Evolutionary conservation across 2,329 filamentous ascomycete genomes (phyloP), one percentile per base, ranked within the genome.

Genomic region (Diaporthe velutina): DNA sequence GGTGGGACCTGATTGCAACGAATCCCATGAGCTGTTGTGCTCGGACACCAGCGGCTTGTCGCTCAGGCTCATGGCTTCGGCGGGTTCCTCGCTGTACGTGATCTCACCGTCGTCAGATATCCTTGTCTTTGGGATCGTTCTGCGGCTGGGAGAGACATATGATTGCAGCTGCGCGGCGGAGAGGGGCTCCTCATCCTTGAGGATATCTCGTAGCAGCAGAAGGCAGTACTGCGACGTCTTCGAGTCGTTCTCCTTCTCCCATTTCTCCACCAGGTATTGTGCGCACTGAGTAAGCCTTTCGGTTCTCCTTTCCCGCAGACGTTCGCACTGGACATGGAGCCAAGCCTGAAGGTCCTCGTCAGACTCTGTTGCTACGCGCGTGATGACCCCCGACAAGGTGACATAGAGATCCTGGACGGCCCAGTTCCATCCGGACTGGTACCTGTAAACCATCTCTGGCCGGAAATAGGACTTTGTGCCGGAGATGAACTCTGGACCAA

Each of bases 21-120:
- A 60, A 40, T 60, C 57, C 57, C 57, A 60, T 25, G 57, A 60
- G n/a, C 57, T 60, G 57, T 60, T 60, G 12, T 60, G 57, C 57
- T 60, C 57, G 9, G 57, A 60, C 2, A 25, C 35, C 9, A 60
- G 5, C 4, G 57, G 57, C 33, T 60, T 60, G 57, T 60, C 40
- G 57, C 57, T 60, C 7, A 60, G 9, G 57, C 9, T 60, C 57
- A 60, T 60, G 10, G 57, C 57, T 8, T 60, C 57, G 10, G 57
- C 57, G 1, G 57, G 57, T 4, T 40, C 35, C 35, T 60, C 57
- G 2, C 10, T n/a, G 35, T 60, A 60, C 3, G 22, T 60, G 22
- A 60, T 60, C 22, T 60, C 57, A n/a, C 57, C 57, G 4, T 60
- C 57, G 3, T 40, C 57, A 9, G 57, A 40, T n/a, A 60, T 40